Percentiles rank a stretch among this genome's conserved stretches.
These are phyloP conservation scores for Pseudogymnoascus sp. DNA, from an alignment of 2,329 filamentous ascomycete species.

Conservation along the genomic window DNA sequence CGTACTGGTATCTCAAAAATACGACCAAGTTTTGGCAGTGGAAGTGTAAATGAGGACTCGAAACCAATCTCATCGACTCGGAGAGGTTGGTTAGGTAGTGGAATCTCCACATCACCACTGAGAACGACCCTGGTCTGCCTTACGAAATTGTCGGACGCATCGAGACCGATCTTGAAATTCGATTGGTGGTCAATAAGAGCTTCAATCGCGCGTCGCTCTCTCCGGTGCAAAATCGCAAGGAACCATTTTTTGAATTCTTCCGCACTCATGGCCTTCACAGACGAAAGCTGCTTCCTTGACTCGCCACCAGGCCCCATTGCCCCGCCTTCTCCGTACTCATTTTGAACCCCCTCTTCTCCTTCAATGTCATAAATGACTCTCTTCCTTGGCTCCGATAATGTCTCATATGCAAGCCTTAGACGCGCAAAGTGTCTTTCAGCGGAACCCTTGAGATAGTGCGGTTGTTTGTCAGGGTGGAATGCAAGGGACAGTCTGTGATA, in stretches of 20 bases:
- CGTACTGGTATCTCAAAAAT: neutral
- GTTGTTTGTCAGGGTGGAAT: slow-evolving; percentile 42
- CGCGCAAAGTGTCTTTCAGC: slow-evolving; percentile 35
- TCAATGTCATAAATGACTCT: slow-evolving; percentile 38
- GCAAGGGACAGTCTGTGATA: slow-evolving; percentile 37
- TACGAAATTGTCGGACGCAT: slow-evolving; percentile 25
- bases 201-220: slow-evolving; percentile 34
- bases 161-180: slow-evolving; percentile 27
- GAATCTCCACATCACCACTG: slow-evolving; percentile 12
- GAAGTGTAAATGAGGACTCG: slow-evolving; percentile 9
- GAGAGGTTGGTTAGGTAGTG: slow-evolving; percentile 28
- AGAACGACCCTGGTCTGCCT: neutral
- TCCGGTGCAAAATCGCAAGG: slow-evolving; percentile 33
- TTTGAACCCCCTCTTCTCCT: slow-evolving; percentile 35
- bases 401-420: slow-evolving; percentile 38
- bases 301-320: slow-evolving; percentile 31
- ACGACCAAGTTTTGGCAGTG: slow-evolving; percentile 19
- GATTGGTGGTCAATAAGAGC: slow-evolving; percentile 28
- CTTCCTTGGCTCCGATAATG: slow-evolving; percentile 36
- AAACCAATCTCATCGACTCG: slow-evolving; percentile 23
- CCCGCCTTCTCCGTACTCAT: slow-evolving; percentile 33
- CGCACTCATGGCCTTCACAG: slow-evolving; percentile 16
- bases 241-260: slow-evolving; percentile 18
- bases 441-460: slow-evolving; percentile 32
- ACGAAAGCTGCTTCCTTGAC: slow-evolving; percentile 27